Percentiles rank a stretch among this genome's conserved stretches.
phyloP scores from a whole-genome alignment of 139 green algal species.

The Coelastrella sp. region DNA sequence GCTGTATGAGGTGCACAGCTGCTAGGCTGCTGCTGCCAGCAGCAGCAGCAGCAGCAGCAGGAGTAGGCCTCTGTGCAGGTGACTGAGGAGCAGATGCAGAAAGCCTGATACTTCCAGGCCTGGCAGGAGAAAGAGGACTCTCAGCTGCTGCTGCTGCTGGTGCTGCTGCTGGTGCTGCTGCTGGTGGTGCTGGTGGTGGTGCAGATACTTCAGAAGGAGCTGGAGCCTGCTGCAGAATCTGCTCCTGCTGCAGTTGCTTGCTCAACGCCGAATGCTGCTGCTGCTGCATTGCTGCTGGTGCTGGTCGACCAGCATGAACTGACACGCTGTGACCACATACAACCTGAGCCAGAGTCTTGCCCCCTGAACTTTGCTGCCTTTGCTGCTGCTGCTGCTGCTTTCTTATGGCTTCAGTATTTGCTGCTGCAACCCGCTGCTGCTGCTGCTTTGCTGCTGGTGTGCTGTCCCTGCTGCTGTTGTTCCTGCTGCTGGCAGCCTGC shows the following conservation, averaged over 20 bases:
- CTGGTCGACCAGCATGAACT: not conserved
- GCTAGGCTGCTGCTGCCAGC: not conserved
- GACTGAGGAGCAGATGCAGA: not conserved
- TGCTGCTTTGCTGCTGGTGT: not conserved
- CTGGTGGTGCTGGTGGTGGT: not conserved
- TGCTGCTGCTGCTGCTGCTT: constrained; percentile 14
- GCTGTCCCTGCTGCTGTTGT: not conserved
- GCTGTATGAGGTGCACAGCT: not conserved
- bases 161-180: not conserved
- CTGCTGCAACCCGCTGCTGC: not conserved
- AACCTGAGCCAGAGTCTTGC: too few relatives aligned
- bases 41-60: not conserved
- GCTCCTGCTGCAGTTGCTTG: not conserved
- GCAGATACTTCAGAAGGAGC: not conserved
- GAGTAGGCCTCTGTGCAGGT: not conserved
- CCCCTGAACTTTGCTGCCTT: not conserved
- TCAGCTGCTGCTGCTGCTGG: not conserved
- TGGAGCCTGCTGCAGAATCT: not conserved
- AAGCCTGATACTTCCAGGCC: not conserved
- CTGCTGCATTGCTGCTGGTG: not conserved
- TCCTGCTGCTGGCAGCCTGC: constrained; percentile 18
- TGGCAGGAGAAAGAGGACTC: not conserved
- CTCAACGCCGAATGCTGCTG: not conserved
- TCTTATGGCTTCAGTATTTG: not conserved
- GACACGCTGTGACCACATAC: not conserved